Evolutionary conservation across 164 flowering plant genomes (phyloP), one percentile per base, ranked within the genome.

Genomic region (Pachysandra terminalis): DNA sequence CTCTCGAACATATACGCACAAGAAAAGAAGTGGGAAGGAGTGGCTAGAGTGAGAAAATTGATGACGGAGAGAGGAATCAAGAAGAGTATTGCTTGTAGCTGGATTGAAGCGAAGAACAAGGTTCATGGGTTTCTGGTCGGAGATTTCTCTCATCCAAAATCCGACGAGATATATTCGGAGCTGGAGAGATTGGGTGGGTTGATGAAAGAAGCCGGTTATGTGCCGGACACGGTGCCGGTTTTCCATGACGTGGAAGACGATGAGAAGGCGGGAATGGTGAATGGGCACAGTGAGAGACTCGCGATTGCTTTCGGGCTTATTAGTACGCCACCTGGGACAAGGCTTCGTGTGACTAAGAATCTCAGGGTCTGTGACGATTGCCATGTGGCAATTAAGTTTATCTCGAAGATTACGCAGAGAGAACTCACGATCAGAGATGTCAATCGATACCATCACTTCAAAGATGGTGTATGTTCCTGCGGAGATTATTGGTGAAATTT

Each of bases 241-340:
- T 77, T 81, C 57, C 84, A 79, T 71, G 86, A 84, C 41, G 82
- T 81, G 12, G 88, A 84, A 60, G 82, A 84, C 53, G 85, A 82
- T 73, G 88, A 84, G 71, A 84, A 84, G 72, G 64, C 48, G 9
- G 37, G 59, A 19, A 78, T 81, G 83, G 74, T 82, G 23, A 66
- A 69, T 54, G 69, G 81, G 59, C 87, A 82, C 57, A 84, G 87
- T 57, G 87, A 84, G 25, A 80, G 78, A 69, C 65, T 82, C 5
- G 87, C 87, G 2, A 80, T 84, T 68, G 84, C 81, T 19, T 82
- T 82, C 69, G 87, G 87, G 32, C 80, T 84, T 37, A 74, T 82
- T 21, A 82, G 76, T 71, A 82, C 87, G 1, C 68, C 78, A 3
- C 79, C 81, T 19, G 80, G 83, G 53, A 66, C 82, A 8, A 75